Percentiles rank a stretch among this genome's conserved stretches.
These are phyloP conservation scores for Penstemon newberryi DNA, from an alignment of 257 asterid species.

Conservation along the genomic window DNA sequence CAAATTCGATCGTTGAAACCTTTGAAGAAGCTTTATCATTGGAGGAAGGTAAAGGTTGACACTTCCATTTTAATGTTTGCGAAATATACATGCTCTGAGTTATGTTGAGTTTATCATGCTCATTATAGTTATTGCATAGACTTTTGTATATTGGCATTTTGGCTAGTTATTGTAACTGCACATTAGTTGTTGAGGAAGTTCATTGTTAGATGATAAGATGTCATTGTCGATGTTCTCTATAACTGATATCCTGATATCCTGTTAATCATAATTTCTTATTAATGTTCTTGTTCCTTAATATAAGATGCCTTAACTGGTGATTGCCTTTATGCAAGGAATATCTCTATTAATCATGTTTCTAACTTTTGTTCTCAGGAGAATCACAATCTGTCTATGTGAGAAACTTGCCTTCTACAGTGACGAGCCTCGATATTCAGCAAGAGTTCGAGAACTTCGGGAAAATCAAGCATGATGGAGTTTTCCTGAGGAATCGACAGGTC, in stretches of 20 bases:
- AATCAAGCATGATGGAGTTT: constrained; percentile 76
- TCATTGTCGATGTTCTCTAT: not conserved
- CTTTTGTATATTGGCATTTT: not conserved
- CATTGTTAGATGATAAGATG: not conserved
- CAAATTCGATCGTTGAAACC: constrained; percentile 29
- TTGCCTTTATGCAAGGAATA: not conserved
- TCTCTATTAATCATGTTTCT: not conserved
- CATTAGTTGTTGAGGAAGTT: not conserved
- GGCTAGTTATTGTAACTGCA: not conserved
- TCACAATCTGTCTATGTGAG: constrained; percentile 77
- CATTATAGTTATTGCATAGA: not conserved
- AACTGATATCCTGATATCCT: not conserved
- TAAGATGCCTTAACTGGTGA: not conserved
- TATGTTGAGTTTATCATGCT: constrained; percentile 1
- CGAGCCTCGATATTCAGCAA: constrained; percentile 55
- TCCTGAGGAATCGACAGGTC: constrained; percentile 69
- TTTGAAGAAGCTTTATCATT: constrained; percentile 35
- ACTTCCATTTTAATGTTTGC: not conserved
- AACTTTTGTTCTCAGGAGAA: constrained; percentile 47
- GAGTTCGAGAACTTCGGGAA: constrained; percentile 74
- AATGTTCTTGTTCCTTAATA: not conserved
- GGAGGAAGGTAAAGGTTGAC: constrained; percentile 42
- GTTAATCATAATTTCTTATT: not conserved
- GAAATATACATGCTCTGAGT: constrained; percentile 4
- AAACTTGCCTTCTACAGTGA: constrained; percentile 66